These are phyloP conservation scores for Typha latifolia DNA, from an alignment of 176 grass and related monocot species.

Conservation along the genomic window DNA sequence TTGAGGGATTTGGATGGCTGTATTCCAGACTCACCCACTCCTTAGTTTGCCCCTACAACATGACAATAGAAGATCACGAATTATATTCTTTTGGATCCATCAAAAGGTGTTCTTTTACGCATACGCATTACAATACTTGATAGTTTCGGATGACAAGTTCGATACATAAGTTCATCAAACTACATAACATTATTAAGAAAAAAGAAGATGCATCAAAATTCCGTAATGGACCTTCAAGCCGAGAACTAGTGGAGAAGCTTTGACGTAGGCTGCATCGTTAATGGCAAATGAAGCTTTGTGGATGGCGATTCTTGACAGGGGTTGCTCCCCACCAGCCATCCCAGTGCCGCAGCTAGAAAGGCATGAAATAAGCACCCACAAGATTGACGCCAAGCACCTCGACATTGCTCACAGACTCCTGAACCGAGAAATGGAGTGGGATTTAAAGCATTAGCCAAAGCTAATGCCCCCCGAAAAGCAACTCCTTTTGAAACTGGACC, in stretches of 20 bases:
- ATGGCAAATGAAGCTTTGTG: constrained; percentile 38
- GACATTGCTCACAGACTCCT: background rate
- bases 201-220: background rate
- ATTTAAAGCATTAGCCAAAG: too few species aligned
- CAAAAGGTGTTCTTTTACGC: too few species aligned
- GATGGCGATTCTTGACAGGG: constrained; percentile 75
- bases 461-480: too few species aligned
- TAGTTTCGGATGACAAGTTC: background rate
- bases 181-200: too few species aligned
- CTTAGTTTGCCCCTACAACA: constrained; percentile 45
- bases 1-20: constrained; percentile 45
- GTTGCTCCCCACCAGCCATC: constrained; percentile 30
- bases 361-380: background rate
- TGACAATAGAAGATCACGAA: background rate
- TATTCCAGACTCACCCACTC: constrained; percentile 74
- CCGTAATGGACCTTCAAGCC: constrained; percentile 37
- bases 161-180: background rate
- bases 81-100: too few species aligned
- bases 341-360: background rate
- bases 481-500: too few species aligned
- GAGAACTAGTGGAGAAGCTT: constrained; percentile 52
- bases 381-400: background rate
- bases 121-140: too few species aligned
- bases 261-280: constrained; percentile 36
- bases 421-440: background rate